Percentiles rank a stretch among this genome's conserved stretches.
Conservation (phyloP, 257 asterid species). For the Solanum paucissectum region DNA sequence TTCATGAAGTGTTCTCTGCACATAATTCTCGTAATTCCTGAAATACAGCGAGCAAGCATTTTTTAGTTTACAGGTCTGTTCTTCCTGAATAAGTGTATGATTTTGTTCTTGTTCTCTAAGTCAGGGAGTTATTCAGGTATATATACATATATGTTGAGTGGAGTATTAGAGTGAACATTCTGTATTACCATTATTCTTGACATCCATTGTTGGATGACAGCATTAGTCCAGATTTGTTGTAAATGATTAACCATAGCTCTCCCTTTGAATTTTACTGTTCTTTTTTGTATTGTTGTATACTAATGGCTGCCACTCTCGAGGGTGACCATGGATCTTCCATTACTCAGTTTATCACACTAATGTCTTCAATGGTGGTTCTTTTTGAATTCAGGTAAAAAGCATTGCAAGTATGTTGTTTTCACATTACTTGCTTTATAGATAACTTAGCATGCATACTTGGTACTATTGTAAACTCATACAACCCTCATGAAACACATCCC, state of each 20-base stretch:
- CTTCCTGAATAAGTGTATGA: not conserved
- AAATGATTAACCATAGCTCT: slow-evolving; percentile 10
- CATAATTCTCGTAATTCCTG: not conserved
- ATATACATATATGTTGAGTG: not conserved
- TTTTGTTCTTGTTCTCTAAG: not conserved
- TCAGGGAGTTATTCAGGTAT: not conserved
- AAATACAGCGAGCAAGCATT: not conserved
- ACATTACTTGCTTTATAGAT: not conserved
- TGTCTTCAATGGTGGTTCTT: not conserved
- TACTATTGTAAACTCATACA: not conserved
- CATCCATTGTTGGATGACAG: not conserved
- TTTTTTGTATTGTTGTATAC: not conserved
- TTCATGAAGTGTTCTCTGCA: not conserved
- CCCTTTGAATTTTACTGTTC: not conserved
- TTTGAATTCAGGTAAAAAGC: not conserved
- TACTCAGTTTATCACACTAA: not conserved
- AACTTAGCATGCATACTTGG: not conserved
- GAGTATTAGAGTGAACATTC: not conserved
- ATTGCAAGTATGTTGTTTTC: not conserved
- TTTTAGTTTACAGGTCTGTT: not conserved
- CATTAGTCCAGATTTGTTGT: not conserved
- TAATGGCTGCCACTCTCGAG: not conserved
- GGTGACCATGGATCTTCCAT: not conserved
- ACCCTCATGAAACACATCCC: not conserved
- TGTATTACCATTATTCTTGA: slow-evolving; percentile 1